Evolutionary conservation across 495 filamentous ascomycete species (phyloP).

Genomic region (Neurospora pannonica): DNA sequence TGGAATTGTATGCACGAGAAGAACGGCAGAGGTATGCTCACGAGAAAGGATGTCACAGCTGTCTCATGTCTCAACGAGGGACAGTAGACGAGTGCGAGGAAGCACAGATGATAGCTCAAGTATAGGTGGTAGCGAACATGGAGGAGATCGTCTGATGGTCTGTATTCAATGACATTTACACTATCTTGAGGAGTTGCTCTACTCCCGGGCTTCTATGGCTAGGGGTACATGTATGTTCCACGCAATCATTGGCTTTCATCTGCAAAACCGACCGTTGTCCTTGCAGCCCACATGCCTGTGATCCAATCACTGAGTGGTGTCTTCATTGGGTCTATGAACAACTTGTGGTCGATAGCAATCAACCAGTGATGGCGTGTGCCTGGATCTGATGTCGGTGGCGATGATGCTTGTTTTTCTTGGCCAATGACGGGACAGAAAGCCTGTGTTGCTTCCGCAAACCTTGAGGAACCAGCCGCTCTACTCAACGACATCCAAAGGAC

Average conservation of each 20-base stretch:
- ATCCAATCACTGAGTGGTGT: background rate
- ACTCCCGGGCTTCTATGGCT: background rate
- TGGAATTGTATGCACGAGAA: background rate
- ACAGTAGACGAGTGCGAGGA: background rate
- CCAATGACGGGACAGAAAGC: background rate
- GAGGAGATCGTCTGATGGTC: background rate
- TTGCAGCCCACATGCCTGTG: background rate
- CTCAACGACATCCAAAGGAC: constrained; percentile 59
- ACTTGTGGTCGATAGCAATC: background rate
- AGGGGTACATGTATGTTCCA: background rate
- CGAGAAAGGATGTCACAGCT: background rate
- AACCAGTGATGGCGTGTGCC: background rate
- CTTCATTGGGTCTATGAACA: background rate
- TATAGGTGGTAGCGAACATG: background rate
- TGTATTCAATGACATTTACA: too few relatives aligned
- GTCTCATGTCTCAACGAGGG: rapidly evolving
- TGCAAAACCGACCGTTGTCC: background rate
- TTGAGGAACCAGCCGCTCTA: too few relatives aligned
- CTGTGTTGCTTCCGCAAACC: too few relatives aligned
- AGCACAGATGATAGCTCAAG: background rate
- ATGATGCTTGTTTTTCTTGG: background rate
- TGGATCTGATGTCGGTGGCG: background rate
- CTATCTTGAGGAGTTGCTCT: background rate
- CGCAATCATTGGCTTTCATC: background rate
- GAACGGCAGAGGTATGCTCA: background rate